These are phyloP conservation scores for Clitopilus hobsonii DNA, from an alignment of 768 basidiomycete species.

Conservation along the genomic window DNA sequence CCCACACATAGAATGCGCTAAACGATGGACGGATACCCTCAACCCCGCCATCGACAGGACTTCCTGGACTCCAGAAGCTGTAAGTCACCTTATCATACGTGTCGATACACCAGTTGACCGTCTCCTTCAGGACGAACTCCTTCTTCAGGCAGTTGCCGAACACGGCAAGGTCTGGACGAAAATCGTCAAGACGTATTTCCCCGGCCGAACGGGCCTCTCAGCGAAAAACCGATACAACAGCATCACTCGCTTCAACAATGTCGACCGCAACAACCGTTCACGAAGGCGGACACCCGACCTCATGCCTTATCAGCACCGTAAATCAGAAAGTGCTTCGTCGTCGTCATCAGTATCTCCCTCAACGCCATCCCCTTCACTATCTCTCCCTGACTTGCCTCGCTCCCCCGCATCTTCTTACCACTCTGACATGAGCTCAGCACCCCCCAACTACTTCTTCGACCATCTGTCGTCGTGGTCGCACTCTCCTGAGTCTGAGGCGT, in stretches of 20 bases:
- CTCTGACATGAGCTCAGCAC: constrained; percentile 17
- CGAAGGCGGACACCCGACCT: constrained; percentile 33
- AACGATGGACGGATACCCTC: constrained; percentile 58
- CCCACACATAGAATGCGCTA: constrained; percentile 45
- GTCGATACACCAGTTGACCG: constrained; percentile 7
- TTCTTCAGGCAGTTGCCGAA: constrained; percentile 49
- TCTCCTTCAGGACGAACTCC: constrained; percentile 38
- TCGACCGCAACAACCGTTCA: constrained; percentile 27
- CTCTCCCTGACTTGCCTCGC: constrained; percentile 19
- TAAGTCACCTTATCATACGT: constrained; percentile 17
- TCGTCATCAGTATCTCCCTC: constrained; percentile 36
- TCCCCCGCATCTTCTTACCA: constrained; percentile 8
- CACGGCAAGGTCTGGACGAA: constrained; percentile 61
- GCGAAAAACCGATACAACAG: constrained; percentile 60
- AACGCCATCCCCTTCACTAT: constrained; percentile 22
- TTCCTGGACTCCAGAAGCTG: constrained; percentile 53
- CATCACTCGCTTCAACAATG: constrained; percentile 43
- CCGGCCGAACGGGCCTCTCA: constrained; percentile 53
- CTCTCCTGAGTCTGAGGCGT: constrained; percentile 12
- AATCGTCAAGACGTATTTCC: constrained; percentile 58
- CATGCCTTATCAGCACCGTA: constrained; percentile 25
- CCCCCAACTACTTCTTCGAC: constrained; percentile 16
- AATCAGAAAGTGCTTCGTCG: constrained; percentile 33
- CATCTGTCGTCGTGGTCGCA: constrained; percentile 17
- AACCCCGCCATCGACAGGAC: constrained; percentile 59